Base-by-base conservation (phyloP, 148 eudicot genomes). In the Cornus kousa region DNA sequence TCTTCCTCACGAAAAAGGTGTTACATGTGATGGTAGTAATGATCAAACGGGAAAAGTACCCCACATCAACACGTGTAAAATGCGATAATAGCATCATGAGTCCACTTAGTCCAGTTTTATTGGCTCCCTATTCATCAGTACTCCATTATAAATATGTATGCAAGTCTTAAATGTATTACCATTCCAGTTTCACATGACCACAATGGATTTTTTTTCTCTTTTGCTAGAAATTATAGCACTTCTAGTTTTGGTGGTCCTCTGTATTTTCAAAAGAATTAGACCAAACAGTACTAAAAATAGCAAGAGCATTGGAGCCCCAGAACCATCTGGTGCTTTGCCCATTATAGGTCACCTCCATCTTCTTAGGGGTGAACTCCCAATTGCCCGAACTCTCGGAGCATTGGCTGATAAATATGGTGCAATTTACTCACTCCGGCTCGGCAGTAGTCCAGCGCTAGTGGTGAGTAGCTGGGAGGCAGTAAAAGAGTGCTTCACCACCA, bases 271-370 rank as follows among this genome's bases (percentile, higher is more conserved):
- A 33, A 78, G 57, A 70, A 57, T 4, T 39, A 78, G 65, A 78
- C 2, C 68, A 20, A 22, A 22, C 66, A 0, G 4, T n/a, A 19
- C 20, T 0, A 62, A 71, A 69, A 37, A 59, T 14, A 66, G 32
- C 17, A 70, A 74, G 48, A 16, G 20, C 60, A 28, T 9, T 32
- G 46, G 40, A 70, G 77, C 82, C 67, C 89, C 87, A 9, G 68
- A 82, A 78, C 89, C 87, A 70, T 23, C 80, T 6, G 87, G 89
- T 43, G 79, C 83, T 59, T 82, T 70, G 75, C 89, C 89, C 76
- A 23, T 86, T 19, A 74, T 87, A 31, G 89, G 89, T 5, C 89
- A 87, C 78, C 70, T 87, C n/a, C 85, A 82, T 48, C 84, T 80
- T 12, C 72, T 85, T 10, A 28, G 78, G 9, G 82, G 82, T 3